These are phyloP conservation scores for Monoraphidium neglectum DNA, from an alignment of 139 green algal species.

Conservation along the genomic window DNA sequence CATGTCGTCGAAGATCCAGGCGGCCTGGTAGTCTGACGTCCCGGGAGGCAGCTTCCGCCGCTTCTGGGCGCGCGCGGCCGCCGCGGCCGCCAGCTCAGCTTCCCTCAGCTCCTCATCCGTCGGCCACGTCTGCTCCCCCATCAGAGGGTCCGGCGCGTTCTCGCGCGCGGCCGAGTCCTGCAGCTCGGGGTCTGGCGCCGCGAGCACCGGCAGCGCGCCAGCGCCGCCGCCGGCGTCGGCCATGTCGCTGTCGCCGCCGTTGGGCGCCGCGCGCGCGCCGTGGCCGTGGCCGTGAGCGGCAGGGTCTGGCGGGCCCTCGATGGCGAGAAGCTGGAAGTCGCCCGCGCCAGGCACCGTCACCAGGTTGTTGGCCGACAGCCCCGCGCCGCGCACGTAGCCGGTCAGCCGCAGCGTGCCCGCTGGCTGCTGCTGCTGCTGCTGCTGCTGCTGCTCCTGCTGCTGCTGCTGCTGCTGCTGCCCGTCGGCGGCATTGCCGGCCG, in stretches of 20 bases:
- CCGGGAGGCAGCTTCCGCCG: slow-evolving; percentile 55
- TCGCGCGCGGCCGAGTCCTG: slow-evolving; percentile 66
- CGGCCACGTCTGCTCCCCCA: slow-evolving; percentile 92
- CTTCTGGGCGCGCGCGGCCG: slow-evolving; percentile 32
- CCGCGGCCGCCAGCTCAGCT: slow-evolving; percentile 27
- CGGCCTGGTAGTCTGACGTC: slow-evolving; percentile 93
- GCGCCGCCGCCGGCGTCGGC: slow-evolving; percentile 6
- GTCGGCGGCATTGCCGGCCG: neutral
- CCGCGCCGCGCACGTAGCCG: slow-evolving; percentile 69
- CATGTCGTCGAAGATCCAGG: slow-evolving; percentile 84
- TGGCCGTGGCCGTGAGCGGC: neutral
- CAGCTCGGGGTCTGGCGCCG: slow-evolving; percentile 42
- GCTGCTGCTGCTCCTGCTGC: slow-evolving; percentile 10
- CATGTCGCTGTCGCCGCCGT: too few species aligned
- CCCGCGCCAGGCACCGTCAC: slow-evolving; percentile 77
- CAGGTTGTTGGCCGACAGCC: slow-evolving; percentile 75
- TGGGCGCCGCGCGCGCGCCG: too few species aligned
- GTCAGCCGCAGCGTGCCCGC: slow-evolving; percentile 51
- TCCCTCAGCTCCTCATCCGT: slow-evolving; percentile 81
- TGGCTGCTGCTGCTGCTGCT: slow-evolving; percentile 7
- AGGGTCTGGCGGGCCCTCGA: slow-evolving; percentile 53
- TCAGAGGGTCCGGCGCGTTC: slow-evolving; percentile 62
- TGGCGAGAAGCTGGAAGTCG: slow-evolving; percentile 76
- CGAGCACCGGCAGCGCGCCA: slow-evolving; percentile 38
- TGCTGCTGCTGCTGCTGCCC: slow-evolving; percentile 16